phyloP scores from a whole-genome alignment of 2,329 filamentous ascomycete genomes.

The Neocucurbitaria cava region DNA sequence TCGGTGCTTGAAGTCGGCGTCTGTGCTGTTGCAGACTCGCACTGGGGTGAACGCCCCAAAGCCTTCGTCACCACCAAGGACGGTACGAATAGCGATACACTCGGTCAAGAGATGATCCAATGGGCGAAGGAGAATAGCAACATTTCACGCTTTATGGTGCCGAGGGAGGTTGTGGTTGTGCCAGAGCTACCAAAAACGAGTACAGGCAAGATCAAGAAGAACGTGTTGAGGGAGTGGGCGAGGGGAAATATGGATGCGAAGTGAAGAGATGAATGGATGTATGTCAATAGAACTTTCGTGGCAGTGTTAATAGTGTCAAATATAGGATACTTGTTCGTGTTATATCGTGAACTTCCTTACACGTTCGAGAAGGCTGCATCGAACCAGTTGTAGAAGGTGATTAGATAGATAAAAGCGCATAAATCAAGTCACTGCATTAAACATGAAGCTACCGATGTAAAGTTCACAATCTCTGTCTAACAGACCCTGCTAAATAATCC shows the following conservation, averaged over 20 bases:
- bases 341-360: too few relatives aligned
- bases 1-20: constrained; percentile 91
- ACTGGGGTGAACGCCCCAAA: constrained; percentile 97
- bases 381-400: too few relatives aligned
- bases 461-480: too few relatives aligned
- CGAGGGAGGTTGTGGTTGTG: constrained; percentile 77
- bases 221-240: constrained; percentile 86
- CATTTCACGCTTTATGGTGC: constrained; percentile 92
- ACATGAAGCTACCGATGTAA: too few relatives aligned
- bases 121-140: constrained; percentile 84
- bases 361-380: too few relatives aligned
- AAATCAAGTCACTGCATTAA: too few relatives aligned
- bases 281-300: too few relatives aligned
- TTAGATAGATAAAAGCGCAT: too few relatives aligned
- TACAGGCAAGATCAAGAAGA: constrained; percentile 97
- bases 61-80: constrained; percentile 85
- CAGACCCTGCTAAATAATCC: too few relatives aligned
- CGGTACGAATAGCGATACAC: constrained; percentile 55
- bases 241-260: constrained; percentile 54
- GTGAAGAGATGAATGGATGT: not conserved
- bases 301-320: too few relatives aligned
- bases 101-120: constrained; percentile 76
- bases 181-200: constrained; percentile 91
- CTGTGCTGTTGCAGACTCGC: constrained; percentile 82
- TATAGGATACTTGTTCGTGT: too few relatives aligned